phyloP scores from a whole-genome alignment of 108 stramenopile species.

The Aurantiochytrium sp. region DNA sequence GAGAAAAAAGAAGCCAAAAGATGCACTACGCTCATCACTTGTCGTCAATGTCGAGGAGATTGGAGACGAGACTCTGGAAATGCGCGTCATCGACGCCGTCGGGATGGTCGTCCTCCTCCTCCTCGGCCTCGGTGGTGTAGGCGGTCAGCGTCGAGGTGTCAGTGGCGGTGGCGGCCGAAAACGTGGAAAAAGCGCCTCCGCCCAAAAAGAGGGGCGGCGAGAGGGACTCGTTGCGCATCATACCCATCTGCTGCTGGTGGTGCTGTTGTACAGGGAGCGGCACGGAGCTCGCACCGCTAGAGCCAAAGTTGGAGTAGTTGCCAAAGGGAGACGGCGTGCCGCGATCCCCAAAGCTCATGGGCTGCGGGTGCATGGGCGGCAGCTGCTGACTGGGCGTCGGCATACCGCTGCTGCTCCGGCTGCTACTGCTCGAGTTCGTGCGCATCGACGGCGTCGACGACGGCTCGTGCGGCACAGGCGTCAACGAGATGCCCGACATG shows the following conservation, averaged over 20 bases:
- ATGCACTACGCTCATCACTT: background rate
- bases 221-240: background rate
- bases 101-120: background rate
- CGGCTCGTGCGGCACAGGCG: background rate
- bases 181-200: background rate
- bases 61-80: slow-evolving; percentile 1
- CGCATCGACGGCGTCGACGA: background rate
- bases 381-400: background rate
- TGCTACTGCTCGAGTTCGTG: background rate
- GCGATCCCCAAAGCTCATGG: background rate
- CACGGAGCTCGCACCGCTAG: background rate
- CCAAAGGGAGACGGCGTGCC: background rate
- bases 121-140: background rate
- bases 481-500: background rate
- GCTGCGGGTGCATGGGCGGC: background rate
- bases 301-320: background rate
- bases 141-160: background rate
- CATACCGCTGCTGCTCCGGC: background rate
- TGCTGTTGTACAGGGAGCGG: background rate
- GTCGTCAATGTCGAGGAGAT: background rate
- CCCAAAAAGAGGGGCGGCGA: background rate
- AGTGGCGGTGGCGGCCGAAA: background rate
- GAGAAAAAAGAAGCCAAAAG: too few species aligned
- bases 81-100: background rate
- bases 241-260: background rate